Evolutionary conservation across 352 stramenopile species (phyloP), one percentile per base, ranked within the genome.

Genomic region (Phytophthora citricola): DNA sequence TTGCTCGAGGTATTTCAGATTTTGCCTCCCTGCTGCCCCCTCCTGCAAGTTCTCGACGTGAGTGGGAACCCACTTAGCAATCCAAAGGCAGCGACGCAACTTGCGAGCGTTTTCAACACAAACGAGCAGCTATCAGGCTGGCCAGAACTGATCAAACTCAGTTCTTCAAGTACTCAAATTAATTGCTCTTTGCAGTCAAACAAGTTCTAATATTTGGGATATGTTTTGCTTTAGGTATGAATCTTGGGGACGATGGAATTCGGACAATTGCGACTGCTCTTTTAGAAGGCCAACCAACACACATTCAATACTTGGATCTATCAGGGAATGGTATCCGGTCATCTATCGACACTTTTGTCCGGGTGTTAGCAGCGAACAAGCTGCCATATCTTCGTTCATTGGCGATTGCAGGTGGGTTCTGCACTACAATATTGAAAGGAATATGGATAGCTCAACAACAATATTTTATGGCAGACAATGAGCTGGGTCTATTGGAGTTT

Each of bases 401-500:
- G 29, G 56, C 27, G 12, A 24, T 79, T 17, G 71, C 68, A 66
- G 72, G 74, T 73, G 26, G 32, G n/a, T 1, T 47, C 20, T n/a
- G 8, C 31, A 31, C 9, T 41, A 22, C 4, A 45, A 7, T 15
- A 27, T n/a, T 14, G 5, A n/a, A 27, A 43, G 39, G 31, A 36
- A 3, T 1, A 14, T 17, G 1, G 5, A 7, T 12, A 27, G n/a
- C 26, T 48, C n/a, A 29, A 2, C 0, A 26, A 52, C 32, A 46
- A 20, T 43, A 17, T 39, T 26, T 58, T 8, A n/a, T 55, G 17
- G 45, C 31, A 84, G 76, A 71, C n/a, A 85, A 85, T n/a, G 57
- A 64, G 5, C 31, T 85, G 40, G 50, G 49, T 7, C 32, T 71
- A 4, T 52, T 85, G 14, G 74, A 79, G 31, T 76, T 85, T n/a